A percentile compares a stretch with the other conserved stretches of the same genome.
phyloP scores from a whole-genome alignment of 768 basidiomycete species.

The Lentinula sp. region DNA sequence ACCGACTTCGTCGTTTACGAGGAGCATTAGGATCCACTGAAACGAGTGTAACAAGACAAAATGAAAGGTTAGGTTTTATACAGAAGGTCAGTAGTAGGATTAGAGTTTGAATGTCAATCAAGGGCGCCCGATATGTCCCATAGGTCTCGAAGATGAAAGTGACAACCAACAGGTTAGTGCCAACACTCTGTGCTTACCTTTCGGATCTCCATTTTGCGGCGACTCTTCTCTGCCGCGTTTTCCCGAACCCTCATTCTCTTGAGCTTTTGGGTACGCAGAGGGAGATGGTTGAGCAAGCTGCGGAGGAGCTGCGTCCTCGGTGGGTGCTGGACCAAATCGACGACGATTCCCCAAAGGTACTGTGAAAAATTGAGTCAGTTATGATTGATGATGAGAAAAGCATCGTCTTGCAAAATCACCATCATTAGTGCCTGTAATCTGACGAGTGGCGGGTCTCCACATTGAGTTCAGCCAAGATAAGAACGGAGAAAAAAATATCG shows the following conservation, averaged over 20 bases:
- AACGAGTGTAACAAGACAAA: slow-evolving; percentile 31
- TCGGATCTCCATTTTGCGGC: slow-evolving; percentile 50
- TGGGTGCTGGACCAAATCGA: slow-evolving; percentile 84
- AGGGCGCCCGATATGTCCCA: not conserved
- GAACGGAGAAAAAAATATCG: slow-evolving; percentile 2
- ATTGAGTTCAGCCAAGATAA: slow-evolving; percentile 37
- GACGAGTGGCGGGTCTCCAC: slow-evolving; percentile 87
- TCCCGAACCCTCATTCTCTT: slow-evolving; percentile 47
- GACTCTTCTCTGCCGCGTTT: slow-evolving; percentile 68
- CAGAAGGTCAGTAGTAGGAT: slow-evolving; percentile 36
- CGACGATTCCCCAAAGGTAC: slow-evolving; percentile 84
- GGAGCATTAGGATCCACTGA: slow-evolving; percentile 80
- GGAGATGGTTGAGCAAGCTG: slow-evolving; percentile 85
- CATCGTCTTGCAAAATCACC: slow-evolving; percentile 41
- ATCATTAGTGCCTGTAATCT: slow-evolving; percentile 91
- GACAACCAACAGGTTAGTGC: slow-evolving; percentile 24
- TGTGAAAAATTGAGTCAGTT: slow-evolving; percentile 22
- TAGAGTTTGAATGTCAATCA: not conserved
- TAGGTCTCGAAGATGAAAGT: slow-evolving; percentile 17
- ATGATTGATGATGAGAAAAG: slow-evolving; percentile 4
- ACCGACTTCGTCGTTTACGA: slow-evolving; percentile 93
- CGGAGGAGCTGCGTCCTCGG: slow-evolving; percentile 76
- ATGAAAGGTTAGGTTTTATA: slow-evolving; percentile 53
- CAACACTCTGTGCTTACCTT: slow-evolving; percentile 62
- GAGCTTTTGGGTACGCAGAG: slow-evolving; percentile 73